Conservation (phyloP, 2,329 filamentous ascomycete genomes). For the Venturia pyrina region DNA sequence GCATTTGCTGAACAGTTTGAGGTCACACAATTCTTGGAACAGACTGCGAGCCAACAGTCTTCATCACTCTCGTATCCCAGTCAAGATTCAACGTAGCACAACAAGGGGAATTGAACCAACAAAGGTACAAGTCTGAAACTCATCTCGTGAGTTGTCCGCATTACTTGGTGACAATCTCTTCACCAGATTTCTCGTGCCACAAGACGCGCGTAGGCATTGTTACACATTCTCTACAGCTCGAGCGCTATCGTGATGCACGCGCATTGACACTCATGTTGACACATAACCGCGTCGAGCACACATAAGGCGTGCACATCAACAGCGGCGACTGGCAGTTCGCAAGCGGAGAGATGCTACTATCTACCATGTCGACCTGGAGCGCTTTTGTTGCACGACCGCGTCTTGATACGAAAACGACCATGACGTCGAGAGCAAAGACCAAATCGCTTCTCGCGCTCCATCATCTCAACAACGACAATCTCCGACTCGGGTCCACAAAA, state of each 20-base stretch:
- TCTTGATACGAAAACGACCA: background rate
- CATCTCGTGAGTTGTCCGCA: too few species aligned
- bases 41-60: background rate
- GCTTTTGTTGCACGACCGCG: background rate
- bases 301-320: background rate
- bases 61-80: background rate
- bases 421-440: background rate
- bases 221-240: slow-evolving; percentile 1
- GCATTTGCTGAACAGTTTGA: background rate
- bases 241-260: background rate
- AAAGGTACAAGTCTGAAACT: background rate
- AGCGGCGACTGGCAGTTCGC: background rate
- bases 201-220: background rate
- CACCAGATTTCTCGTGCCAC: background rate
- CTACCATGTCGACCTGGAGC: background rate
- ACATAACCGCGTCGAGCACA: background rate
- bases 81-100: background rate
- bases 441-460: background rate
- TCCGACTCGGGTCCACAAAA: background rate
- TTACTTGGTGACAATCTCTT: background rate
- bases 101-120: background rate
- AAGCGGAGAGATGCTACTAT: background rate
- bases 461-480: background rate
- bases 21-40: background rate
- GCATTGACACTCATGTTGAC: background rate